phyloP scores from a whole-genome alignment of 495 filamentous ascomycete genomes.

The Hapsidospora chrysogenum region DNA sequence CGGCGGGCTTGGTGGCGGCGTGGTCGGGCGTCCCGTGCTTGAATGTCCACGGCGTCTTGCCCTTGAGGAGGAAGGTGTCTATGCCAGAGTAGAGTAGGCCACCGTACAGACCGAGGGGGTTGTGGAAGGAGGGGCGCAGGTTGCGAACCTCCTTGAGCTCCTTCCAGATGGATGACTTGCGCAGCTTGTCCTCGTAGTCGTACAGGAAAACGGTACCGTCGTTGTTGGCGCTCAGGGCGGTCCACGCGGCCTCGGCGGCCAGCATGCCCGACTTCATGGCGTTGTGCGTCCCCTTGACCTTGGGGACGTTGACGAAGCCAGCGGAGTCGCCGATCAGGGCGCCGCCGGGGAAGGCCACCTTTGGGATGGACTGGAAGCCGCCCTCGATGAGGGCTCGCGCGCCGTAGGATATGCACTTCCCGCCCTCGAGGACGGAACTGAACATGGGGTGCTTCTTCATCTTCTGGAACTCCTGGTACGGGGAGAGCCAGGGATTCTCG shows the following conservation, averaged over 20 bases:
- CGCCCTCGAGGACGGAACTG: conserved; percentile 65
- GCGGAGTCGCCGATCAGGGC: conserved; percentile 93
- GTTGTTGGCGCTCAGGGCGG: conserved; percentile 43
- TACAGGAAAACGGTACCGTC: conserved; percentile 73
- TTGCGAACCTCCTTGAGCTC: conserved; percentile 93
- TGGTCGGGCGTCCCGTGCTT: conserved; percentile 62
- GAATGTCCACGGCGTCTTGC: conserved; percentile 81
- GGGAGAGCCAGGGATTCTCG: conserved; percentile 88
- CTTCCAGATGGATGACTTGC: conserved; percentile 76
- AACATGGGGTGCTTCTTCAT: conserved; percentile 95
- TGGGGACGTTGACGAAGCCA: conserved; percentile 93
- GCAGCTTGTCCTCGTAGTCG: conserved; percentile 85
- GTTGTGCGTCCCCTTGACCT: conserved; percentile 97
- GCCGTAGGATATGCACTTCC: conserved; percentile 95
- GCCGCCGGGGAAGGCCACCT: conserved; percentile 88
- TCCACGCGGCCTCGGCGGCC: conserved; percentile 76
- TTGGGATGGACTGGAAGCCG: conserved; percentile 94
- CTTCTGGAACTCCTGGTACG: conserved; percentile 95
- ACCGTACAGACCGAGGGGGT: conserved; percentile 66
- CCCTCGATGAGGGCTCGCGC: conserved; percentile 89
- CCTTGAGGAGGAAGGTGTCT: conserved; percentile 76
- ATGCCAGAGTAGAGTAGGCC: conserved; percentile 87
- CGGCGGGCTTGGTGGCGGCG: conserved; percentile 64
- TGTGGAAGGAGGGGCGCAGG: conserved; percentile 89
- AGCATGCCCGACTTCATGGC: conserved; percentile 97